phyloP scores from a whole-genome alignment of 2,329 filamentous ascomycete species.

The Venturia aucupariae region DNA sequence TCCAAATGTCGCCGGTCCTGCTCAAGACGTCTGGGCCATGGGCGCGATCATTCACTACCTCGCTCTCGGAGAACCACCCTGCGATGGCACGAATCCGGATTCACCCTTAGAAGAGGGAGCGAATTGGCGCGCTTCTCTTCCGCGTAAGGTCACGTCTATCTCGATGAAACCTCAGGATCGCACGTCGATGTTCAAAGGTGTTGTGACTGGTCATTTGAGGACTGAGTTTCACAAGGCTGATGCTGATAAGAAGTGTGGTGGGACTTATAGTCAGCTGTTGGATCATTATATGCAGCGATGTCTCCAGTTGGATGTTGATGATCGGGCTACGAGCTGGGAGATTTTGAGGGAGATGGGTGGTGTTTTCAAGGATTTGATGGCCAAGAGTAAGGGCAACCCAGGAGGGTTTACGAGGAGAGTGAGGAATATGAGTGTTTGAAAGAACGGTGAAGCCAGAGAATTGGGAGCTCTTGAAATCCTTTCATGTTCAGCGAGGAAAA shows the following conservation, averaged over 20 bases:
- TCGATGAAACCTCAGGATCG: not conserved
- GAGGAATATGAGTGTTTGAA: not conserved
- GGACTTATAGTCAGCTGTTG: not conserved
- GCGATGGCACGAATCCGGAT: not conserved
- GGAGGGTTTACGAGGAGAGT: not conserved
- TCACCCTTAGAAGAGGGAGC: not conserved
- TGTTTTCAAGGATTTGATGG: not conserved
- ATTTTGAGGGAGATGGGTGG: not conserved
- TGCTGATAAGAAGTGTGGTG: not conserved
- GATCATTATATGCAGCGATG: constrained; percentile 7
- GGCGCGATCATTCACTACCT: constrained; percentile 15
- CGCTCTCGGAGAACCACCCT: constrained; percentile 8
- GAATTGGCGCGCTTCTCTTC: not conserved
- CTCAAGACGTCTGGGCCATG: constrained; percentile 15
- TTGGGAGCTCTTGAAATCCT: not conserved
- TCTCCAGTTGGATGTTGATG: not conserved
- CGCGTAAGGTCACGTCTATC: not conserved
- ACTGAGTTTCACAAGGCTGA: not conserved
- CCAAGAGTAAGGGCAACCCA: not conserved
- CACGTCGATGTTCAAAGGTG: not conserved
- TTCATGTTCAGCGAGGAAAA: not conserved
- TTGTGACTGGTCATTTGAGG: not conserved
- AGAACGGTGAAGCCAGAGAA: too few relatives aligned
- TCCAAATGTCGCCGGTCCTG: not conserved
- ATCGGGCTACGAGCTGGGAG: not conserved